Percentiles rank a stretch among this genome's conserved stretches.
These are phyloP conservation scores for Tricholoma matsutake DNA, from an alignment of 768 basidiomycete genomes.

Conservation along the genomic window DNA sequence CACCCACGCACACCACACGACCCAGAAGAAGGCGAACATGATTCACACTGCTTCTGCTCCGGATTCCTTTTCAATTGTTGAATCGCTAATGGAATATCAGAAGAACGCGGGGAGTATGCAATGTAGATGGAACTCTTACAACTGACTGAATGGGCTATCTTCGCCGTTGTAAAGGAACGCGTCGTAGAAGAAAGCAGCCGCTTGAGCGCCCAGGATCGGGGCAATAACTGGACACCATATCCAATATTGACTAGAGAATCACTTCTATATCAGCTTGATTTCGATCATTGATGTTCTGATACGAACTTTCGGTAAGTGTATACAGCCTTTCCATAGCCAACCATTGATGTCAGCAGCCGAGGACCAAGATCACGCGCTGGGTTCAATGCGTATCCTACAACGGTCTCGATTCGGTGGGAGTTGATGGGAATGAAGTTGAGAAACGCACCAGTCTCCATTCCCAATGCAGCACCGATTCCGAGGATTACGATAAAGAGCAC, in stretches of 20 bases:
- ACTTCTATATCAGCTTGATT: conserved; percentile 13
- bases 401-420: neutral
- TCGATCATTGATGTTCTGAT: conserved; percentile 5
- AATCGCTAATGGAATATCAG: neutral
- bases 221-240: conserved; percentile 65
- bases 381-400: conserved; percentile 33
- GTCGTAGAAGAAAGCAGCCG: conserved; percentile 59
- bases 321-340: conserved; percentile 57
- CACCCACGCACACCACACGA: too few species aligned
- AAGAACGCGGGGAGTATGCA: neutral
- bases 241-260: conserved; percentile 60
- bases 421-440: neutral
- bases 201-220: conserved; percentile 57
- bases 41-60: neutral
- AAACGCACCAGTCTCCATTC: conserved; percentile 55
- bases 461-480: conserved; percentile 56
- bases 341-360: conserved; percentile 66
- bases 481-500: conserved; percentile 56
- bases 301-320: conserved; percentile 43
- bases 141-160: conserved; percentile 48
- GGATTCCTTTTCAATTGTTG: too few species aligned
- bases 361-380: conserved; percentile 53
- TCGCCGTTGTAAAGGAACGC: conserved; percentile 54
- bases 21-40: too few species aligned
- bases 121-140: conserved; percentile 32